These are phyloP conservation scores for Dothistroma pini DNA, from an alignment of 2,329 filamentous ascomycete species.

Conservation along the genomic window DNA sequence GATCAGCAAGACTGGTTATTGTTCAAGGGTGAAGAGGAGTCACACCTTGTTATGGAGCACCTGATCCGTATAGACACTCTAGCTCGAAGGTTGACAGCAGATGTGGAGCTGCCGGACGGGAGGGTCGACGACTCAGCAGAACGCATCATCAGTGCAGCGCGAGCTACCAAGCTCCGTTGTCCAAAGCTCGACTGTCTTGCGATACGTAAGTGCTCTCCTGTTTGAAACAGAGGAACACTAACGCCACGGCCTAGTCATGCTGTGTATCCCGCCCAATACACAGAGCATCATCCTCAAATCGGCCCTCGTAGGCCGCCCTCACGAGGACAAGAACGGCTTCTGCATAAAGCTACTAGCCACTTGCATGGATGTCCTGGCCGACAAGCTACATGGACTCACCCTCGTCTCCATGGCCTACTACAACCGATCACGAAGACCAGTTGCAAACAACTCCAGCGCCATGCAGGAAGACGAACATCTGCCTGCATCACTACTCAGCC, in stretches of 20 bases:
- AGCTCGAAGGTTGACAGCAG: not conserved
- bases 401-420: constrained; percentile 3
- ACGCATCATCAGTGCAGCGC: not conserved
- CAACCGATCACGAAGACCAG: not conserved
- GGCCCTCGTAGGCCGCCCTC: not conserved
- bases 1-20: constrained; percentile 4
- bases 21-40: not conserved
- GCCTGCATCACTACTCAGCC: not conserved
- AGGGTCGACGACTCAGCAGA: not conserved
- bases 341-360: constrained; percentile 5
- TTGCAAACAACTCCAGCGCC: not conserved
- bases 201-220: not conserved
- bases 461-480: not conserved
- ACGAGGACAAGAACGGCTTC: constrained; percentile 6
- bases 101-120: not conserved
- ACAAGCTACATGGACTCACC: constrained; percentile 9
- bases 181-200: not conserved
- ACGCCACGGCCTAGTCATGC: constrained; percentile 9
- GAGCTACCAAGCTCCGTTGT: not conserved
- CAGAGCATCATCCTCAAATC: constrained; percentile 7
- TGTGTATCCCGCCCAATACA: constrained; percentile 11
- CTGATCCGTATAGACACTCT: not conserved
- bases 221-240: not conserved
- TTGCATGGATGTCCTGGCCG: constrained; percentile 3
- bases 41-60: not conserved